Percentiles rank a stretch among this genome's conserved stretches.
Evolutionary conservation across 1,284 basidiomycete species (phyloP).

Genomic region (Ganoderma sinense): DNA sequence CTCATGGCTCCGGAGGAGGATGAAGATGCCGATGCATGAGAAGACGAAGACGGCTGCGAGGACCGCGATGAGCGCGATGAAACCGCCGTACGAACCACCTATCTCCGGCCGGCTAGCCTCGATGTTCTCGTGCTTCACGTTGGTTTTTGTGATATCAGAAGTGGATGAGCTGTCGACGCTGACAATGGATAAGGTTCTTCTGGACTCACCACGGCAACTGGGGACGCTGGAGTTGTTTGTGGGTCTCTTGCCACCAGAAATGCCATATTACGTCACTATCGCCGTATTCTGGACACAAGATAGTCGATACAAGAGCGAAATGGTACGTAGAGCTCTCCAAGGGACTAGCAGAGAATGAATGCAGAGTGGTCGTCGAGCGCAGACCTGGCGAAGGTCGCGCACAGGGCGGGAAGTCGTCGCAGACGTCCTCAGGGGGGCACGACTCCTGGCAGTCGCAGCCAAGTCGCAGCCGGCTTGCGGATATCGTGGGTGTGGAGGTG

Average conservation of each 20-base stretch:
- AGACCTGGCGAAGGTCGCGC: neutral
- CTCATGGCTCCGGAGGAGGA: slow-evolving; percentile 43
- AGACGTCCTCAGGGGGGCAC: neutral
- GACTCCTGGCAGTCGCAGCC: neutral
- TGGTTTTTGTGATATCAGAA: neutral
- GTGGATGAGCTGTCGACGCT: neutral
- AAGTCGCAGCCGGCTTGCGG: neutral
- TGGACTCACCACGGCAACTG: slow-evolving; percentile 18
- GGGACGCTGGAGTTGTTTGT: slow-evolving; percentile 1
- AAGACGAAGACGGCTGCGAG: slow-evolving; percentile 43
- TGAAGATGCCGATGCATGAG: slow-evolving; percentile 44
- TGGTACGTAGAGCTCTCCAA: neutral
- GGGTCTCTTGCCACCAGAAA: slow-evolving; percentile 8
- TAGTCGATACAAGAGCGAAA: neutral
- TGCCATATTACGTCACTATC: slow-evolving; percentile 27
- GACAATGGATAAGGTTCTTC: too few relatives aligned
- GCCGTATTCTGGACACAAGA: neutral
- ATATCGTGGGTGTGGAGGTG: neutral
- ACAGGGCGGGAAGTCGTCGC: neutral
- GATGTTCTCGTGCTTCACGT: slow-evolving; percentile 20
- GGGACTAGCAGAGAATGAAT: neutral
- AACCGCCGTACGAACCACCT: slow-evolving; percentile 41
- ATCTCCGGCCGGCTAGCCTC: slow-evolving; percentile 32
- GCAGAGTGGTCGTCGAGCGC: neutral
- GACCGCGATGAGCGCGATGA: slow-evolving; percentile 43